Percentiles rank a stretch among this genome's conserved stretches.
These are phyloP conservation scores for Corymbia maculata DNA, from an alignment of 345 rosid species.

Conservation along the genomic window DNA sequence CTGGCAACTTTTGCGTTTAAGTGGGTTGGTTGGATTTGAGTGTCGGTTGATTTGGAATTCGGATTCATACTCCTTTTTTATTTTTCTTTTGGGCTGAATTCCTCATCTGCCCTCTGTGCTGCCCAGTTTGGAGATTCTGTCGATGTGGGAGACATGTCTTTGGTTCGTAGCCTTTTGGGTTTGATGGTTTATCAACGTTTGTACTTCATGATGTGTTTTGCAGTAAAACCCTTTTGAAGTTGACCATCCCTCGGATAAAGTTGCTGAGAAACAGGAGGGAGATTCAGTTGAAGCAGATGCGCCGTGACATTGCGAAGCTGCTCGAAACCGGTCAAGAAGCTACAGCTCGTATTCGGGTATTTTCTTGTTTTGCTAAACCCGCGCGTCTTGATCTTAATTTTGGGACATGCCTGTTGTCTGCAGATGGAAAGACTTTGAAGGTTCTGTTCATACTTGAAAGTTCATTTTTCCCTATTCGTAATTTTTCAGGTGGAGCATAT, in stretches of 20 bases:
- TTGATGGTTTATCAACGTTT: not conserved
- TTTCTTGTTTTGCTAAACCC: not conserved
- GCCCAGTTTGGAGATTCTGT: not conserved
- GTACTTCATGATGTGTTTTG: not conserved
- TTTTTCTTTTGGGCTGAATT: not conserved
- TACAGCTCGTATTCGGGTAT: constrained; percentile 93
- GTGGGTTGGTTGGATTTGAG: not conserved
- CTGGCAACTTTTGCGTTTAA: not conserved
- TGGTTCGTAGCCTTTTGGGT: no score
- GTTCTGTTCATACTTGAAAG: not conserved
- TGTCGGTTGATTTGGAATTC: not conserved
- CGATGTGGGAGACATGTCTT: not conserved
- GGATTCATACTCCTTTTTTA: not conserved
- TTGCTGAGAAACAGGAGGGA: constrained; percentile 86
- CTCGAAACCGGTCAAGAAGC: constrained; percentile 99
- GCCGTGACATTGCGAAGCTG: constrained; percentile 85
- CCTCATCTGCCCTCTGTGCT: not conserved
- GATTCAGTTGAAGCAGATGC: constrained; percentile 89
- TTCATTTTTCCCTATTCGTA: not conserved
- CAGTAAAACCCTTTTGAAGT: constrained; percentile 88
- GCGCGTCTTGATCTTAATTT: not conserved
- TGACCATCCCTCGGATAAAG: constrained; percentile 77
- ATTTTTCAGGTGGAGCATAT: constrained; percentile 83
- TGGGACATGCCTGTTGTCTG: not conserved
- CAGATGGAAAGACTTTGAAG: not conserved